phyloP scores from a whole-genome alignment of 805 yeast genomes.

The Pichia paraexigua region DNA sequence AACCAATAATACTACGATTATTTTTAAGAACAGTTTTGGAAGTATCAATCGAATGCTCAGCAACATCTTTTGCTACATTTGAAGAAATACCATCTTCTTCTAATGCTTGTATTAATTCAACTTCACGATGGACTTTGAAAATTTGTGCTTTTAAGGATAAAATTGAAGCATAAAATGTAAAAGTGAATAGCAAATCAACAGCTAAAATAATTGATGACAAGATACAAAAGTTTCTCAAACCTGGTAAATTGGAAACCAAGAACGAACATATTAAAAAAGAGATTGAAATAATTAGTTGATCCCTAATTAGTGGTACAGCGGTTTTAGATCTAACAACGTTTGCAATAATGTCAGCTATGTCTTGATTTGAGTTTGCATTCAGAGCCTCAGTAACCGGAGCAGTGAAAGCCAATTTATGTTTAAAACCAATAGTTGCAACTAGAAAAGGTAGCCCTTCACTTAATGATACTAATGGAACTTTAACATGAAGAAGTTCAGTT shows the following conservation, averaged over 20 bases:
- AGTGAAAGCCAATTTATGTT: constrained; percentile 71
- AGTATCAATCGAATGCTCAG: constrained; percentile 29
- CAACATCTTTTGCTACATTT: constrained; percentile 65
- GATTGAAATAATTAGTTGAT: constrained; percentile 62
- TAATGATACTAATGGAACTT: constrained; percentile 64
- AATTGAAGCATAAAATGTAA: constrained; percentile 77
- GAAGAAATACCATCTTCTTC: constrained; percentile 90
- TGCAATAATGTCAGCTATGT: constrained; percentile 27
- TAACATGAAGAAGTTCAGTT: constrained; percentile 45
- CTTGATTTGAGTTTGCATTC: constrained; percentile 18
- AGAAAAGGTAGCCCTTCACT: constrained; percentile 91
- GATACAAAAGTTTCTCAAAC: constrained; percentile 73
- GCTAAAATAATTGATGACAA: constrained; percentile 61
- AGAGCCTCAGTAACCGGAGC: constrained; percentile 43
- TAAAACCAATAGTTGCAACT: constrained; percentile 88
- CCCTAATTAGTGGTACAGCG: constrained; percentile 55
- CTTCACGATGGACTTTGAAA: constrained; percentile 73
- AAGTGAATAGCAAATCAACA: constrained; percentile 63
- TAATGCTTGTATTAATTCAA: constrained; percentile 65
- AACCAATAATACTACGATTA: constrained; percentile 39
- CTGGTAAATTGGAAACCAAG: constrained; percentile 59
- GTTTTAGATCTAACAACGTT: constrained; percentile 27
- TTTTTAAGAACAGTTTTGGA: constrained; percentile 26
- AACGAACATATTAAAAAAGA: constrained; percentile 63
- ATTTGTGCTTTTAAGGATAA: constrained; percentile 85